Conservation (phyloP, 148 eudicot genomes). For the Rhododendron molle region DNA sequence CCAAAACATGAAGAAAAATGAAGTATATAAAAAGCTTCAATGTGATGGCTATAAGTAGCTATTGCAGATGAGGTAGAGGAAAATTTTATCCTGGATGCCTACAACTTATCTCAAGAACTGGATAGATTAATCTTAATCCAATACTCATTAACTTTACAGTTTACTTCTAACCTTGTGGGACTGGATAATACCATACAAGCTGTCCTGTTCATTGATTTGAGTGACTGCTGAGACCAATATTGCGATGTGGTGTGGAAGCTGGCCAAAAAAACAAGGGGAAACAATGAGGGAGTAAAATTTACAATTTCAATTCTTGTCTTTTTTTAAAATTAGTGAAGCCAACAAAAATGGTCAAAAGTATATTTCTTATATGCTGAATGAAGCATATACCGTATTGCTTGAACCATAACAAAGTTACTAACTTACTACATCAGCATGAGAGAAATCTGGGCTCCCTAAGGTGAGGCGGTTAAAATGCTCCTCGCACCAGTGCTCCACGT, state of each 20-base stretch:
- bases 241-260: slow-evolving; percentile 78
- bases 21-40: not conserved
- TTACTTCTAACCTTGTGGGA: slow-evolving; percentile 74
- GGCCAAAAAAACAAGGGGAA: slow-evolving; percentile 14
- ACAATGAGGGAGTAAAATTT: not conserved
- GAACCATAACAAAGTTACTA: not conserved
- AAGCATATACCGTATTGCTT: not conserved
- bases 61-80: not conserved
- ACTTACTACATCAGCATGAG: slow-evolving; percentile 73
- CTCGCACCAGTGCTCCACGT: slow-evolving; percentile 97
- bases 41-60: not conserved
- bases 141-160: not conserved
- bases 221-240: slow-evolving; percentile 79
- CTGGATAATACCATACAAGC: slow-evolving; percentile 92
- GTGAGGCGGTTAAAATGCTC: slow-evolving; percentile 68
- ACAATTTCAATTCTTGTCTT: not conserved
- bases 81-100: not conserved
- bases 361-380: not conserved
- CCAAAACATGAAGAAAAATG: not conserved
- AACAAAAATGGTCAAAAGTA: not conserved
- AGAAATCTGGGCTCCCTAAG: slow-evolving; percentile 90
- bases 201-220: slow-evolving; percentile 91
- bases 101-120: not conserved
- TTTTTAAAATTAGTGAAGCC: not conserved
- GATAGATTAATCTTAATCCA: not conserved